Conservation (phyloP, 805 yeast species). For the Saturnispora ahearnii region DNA sequence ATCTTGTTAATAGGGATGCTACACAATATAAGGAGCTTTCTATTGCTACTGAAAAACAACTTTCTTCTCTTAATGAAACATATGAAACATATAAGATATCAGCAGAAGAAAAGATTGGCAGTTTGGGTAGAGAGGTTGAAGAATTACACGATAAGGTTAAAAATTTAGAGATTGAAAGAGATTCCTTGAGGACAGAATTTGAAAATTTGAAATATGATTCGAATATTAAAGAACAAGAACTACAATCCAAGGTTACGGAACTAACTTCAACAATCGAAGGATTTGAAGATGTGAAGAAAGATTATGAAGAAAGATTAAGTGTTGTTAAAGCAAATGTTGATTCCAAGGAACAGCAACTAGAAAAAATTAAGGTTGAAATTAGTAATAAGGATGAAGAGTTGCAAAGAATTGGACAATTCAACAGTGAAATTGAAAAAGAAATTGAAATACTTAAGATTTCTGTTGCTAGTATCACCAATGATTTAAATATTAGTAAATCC, state of each 20-base stretch:
- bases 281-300: slow-evolving; percentile 20
- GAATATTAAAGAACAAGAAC: slow-evolving; percentile 8
- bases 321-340: slow-evolving; percentile 27
- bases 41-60: slow-evolving; percentile 55
- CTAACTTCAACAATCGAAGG: slow-evolving; percentile 19
- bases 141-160: slow-evolving; percentile 11
- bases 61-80: slow-evolving; percentile 43
- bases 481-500: slow-evolving; percentile 18
- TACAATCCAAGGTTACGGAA: slow-evolving; percentile 17
- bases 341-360: slow-evolving; percentile 17
- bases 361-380: slow-evolving; percentile 16
- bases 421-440: slow-evolving; percentile 10
- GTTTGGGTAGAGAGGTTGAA: slow-evolving; percentile 12
- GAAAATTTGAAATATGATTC: slow-evolving; percentile 11
- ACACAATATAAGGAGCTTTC: slow-evolving; percentile 58
- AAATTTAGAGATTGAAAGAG: slow-evolving; percentile 11
- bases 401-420: slow-evolving; percentile 14
- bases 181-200: slow-evolving; percentile 12
- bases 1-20: slow-evolving; percentile 46
- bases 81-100: slow-evolving; percentile 39
- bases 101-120: slow-evolving; percentile 17
- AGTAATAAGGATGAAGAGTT: slow-evolving; percentile 22
- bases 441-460: slow-evolving; percentile 10
- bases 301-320: slow-evolving; percentile 26
- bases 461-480: not conserved